These are phyloP conservation scores for Porcisia deanei DNA, from an alignment of 208 protist species.

Conservation along the genomic window DNA sequence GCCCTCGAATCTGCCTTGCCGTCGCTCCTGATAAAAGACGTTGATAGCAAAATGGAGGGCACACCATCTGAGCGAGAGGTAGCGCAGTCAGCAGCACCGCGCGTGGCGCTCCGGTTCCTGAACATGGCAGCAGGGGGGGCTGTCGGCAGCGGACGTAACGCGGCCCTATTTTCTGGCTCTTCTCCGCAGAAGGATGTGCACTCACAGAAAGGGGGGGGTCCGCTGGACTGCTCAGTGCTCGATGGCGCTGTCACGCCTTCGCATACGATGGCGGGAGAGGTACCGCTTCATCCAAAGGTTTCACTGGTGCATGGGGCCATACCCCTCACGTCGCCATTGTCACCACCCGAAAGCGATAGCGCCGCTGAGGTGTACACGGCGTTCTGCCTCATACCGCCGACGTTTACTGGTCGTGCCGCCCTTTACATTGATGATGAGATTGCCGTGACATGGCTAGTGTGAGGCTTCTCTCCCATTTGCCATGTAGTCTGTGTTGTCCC, in stretches of 20 bases:
- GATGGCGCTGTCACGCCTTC: background rate
- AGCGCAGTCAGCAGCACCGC: slow-evolving; percentile 1
- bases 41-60: background rate
- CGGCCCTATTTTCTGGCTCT: background rate
- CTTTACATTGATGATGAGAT: slow-evolving; percentile 32
- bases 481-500: background rate
- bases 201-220: background rate
- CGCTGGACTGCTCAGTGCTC: background rate
- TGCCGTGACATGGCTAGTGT: slow-evolving; percentile 27
- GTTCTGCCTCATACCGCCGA: slow-evolving; percentile 20
- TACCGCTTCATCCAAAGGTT: slow-evolving; percentile 13
- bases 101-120: slow-evolving; percentile 21
- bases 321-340: background rate
- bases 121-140: slow-evolving; percentile 1
- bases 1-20: slow-evolving; percentile 6
- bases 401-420: slow-evolving; percentile 20
- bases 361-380: slow-evolving; percentile 22
- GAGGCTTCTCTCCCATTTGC: background rate
- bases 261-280: background rate
- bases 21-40: background rate
- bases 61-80: background rate
- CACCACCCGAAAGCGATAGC: background rate
- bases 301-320: background rate
- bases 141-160: slow-evolving; percentile 23
- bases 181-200: background rate